Base-by-base conservation (phyloP, 1,284 basidiomycete species). In the Pseudozyma sp. region DNA sequence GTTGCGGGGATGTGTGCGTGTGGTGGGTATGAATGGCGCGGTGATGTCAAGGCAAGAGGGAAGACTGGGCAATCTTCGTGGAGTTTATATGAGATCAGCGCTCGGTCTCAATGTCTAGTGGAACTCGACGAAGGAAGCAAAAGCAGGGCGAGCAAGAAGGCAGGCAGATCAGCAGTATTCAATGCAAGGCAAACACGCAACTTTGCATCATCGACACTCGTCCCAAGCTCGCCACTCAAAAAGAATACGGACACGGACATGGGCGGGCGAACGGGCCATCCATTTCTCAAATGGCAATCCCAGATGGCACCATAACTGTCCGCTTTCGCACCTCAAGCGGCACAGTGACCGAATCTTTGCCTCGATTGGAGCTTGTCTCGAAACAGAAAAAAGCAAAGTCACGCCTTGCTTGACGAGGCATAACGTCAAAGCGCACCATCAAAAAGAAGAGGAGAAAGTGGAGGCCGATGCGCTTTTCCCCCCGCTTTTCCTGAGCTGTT, bases 391-490 rank as follows among this genome's bases (percentile, higher is more conserved):
- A 49, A 13, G 12, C 14, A 34, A 12, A 16, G 25, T 12, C 31
- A 31, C 25, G 25, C 6, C 25, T 31, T 31, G 47, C 38, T 19
- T 19, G 38, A 40, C 18, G 14, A 25, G 31, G 38, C 36, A 11
- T 4, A 48, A 48, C 19, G 45, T 25, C 45, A 48, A 48, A 49
- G 35, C 49, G 39, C 39, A 40, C 21, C 25, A 13, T 40, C 11
- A 52, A 40, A 45, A 52, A 2, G 25, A 16, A 48, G 31, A 39
- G 9, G 16, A 42, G 36, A 55, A 67, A 57, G 59, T 68, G 65
- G 65, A 68, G 64, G 64, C 58, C 64, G 52, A 55, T 13, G 45
- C 54, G 10, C 8, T 35, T 25, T n/a, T 13, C 9, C 16, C 39
- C 39, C 39, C 39, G 39, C 39, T 40, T 40, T 40, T 40, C 39